Evolutionary conservation across 345 rosid species (phyloP).

Genomic region (Gynandropsis gynandra): DNA sequence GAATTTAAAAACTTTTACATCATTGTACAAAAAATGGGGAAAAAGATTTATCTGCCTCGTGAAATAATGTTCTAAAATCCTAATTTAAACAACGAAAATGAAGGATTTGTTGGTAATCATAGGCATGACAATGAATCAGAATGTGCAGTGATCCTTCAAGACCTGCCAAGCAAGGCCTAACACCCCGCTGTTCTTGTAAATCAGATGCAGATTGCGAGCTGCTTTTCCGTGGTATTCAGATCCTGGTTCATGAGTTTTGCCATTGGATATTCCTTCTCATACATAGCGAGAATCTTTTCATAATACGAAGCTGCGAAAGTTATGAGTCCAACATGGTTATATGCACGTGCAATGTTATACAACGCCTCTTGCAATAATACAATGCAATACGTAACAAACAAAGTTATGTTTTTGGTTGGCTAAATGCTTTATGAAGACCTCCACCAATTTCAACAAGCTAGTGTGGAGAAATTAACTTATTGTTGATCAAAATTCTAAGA

Average conservation of each 20-base stretch:
- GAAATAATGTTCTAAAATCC: too few relatives aligned
- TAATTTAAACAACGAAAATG: too few relatives aligned
- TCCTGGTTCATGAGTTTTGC: constrained; percentile 59
- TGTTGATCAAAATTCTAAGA: constrained; percentile 41
- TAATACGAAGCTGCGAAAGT: constrained; percentile 62
- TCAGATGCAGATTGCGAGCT: constrained; percentile 61
- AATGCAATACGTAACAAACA: too few relatives aligned
- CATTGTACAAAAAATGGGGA: too few relatives aligned
- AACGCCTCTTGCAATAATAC: constrained; percentile 29
- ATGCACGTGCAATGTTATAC: constrained; percentile 66
- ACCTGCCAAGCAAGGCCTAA: constrained; percentile 68
- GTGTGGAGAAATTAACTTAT: constrained; percentile 31
- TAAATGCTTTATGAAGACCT: too few relatives aligned
- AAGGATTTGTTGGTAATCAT: too few relatives aligned
- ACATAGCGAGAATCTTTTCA: constrained; percentile 51
- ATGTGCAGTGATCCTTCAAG: constrained; percentile 51
- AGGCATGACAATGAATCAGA: too few relatives aligned
- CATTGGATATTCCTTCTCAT: constrained; percentile 56
- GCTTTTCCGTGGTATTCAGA: constrained; percentile 32
- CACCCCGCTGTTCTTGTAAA: constrained; percentile 59
- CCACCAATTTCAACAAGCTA: too few relatives aligned
- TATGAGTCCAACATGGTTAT: constrained; percentile 71
- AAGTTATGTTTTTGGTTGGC: too few relatives aligned
- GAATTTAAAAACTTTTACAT: too few relatives aligned
- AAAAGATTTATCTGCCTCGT: too few relatives aligned